Conservation (phyloP, 345 rosid genomes). For the Syzygium aromaticum region DNA sequence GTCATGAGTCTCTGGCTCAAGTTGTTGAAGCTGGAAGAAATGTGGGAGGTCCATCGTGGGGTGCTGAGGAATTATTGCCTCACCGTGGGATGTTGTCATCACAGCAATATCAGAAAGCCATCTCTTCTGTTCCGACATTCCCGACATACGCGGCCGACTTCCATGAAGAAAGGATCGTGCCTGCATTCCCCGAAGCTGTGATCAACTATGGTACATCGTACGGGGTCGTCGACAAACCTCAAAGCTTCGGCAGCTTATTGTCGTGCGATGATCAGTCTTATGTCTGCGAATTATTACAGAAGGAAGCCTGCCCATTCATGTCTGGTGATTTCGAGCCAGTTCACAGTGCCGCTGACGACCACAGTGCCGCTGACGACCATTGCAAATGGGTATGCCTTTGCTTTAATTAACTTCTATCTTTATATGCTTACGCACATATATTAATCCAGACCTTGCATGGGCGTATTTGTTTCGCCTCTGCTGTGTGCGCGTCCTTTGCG, state of each 20-base stretch:
- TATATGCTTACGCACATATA: background rate
- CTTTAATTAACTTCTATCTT: background rate
- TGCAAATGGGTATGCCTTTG: background rate
- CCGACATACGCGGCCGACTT: background rate
- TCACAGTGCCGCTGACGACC: background rate
- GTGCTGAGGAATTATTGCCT: background rate
- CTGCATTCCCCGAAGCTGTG: background rate
- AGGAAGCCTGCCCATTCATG: background rate
- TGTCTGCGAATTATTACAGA: background rate
- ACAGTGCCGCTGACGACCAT: background rate
- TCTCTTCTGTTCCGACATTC: background rate
- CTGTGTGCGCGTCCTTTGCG: background rate
- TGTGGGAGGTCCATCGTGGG: background rate
- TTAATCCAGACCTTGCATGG: background rate
- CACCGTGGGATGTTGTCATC: background rate
- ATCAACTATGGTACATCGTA: background rate
- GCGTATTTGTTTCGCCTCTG: background rate
- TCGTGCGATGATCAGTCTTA: background rate
- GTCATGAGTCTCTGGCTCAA: background rate
- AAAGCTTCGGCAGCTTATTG: background rate
- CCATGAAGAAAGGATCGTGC: background rate
- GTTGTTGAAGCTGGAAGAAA: background rate
- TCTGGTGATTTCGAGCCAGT: background rate
- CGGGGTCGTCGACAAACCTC: background rate
- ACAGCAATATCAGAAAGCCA: background rate